Base-by-base conservation (phyloP, 768 basidiomycete genomes). In the Tulasnella sp. region DNA sequence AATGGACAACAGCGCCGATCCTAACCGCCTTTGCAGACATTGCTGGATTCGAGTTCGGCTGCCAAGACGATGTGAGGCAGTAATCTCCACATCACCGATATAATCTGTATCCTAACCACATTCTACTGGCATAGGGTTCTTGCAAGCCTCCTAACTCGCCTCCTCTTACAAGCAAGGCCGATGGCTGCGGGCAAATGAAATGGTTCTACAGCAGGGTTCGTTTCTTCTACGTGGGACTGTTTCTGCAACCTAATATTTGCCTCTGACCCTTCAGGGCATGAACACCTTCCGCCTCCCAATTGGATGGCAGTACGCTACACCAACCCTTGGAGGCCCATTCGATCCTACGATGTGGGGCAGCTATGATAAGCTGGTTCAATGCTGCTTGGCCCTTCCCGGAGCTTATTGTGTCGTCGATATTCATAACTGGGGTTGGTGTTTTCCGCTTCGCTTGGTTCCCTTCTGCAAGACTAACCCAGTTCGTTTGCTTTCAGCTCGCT, bases 401-500 rank as follows among this genome's bases (percentile, higher is more conserved):
- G 42, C 64, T 14, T 58, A 39, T 31, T 74, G 73, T 54, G 54
- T 74, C 52, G 37, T 74, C 37, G 73, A 74, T 29, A 49, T 74
- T 31, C 73, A 74, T 54, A 74, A 74, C 54, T 74, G 54, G 42
- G 71, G 71, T 72, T 29, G 58, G 1, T 15, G 25, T 29, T 54
- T 11, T 0, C 15, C 58, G 0, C 15, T 1, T 29, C 31, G 22
- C 29, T 1, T 64, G 4, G 3, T 1, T 64, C 15, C 31, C 58
- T 64, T 42, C 17, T 42, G 17, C 58, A 25, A 64, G 9, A 64
- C 0, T 64, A 34, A 64, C 25, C 7, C 4, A 64, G 0, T 34
- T 64, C 6, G 14, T 9, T n/a, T 5, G 9, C 31, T n/a, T 64
- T 14, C 25, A 64, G 73, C 73, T 58, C 52, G 73, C 36, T 74